Evolutionary conservation across 2,329 filamentous ascomycete genomes (phyloP), one percentile per base, ranked within the genome.

Genomic region (Seiridium cupressi): DNA sequence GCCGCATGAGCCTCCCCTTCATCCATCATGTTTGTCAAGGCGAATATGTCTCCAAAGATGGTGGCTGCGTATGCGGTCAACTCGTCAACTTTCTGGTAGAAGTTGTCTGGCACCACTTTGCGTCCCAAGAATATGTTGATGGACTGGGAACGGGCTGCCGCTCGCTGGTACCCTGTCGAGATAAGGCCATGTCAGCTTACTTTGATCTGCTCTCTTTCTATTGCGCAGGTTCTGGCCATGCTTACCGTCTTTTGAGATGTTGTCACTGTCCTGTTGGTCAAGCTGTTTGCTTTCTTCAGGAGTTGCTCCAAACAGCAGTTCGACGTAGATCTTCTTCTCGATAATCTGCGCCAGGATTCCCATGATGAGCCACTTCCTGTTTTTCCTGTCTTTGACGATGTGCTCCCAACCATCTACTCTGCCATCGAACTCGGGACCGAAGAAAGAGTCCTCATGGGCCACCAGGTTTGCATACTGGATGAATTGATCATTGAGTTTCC

Each of bases 241-340:
- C 72, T 65, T 54, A 76, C 74, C 76, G 60, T 77, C 74, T 18
- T 66, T 51, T 1, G 64, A n/a, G 9, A 74, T 11, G 55, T 67
- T 72, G n/a, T 63, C 62, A 34, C 60, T 10, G 57, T 78, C 76
- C 36, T 71, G 65, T 9, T 66, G 63, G 2, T 67, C 60, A 31
- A 80, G 64, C 55, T 72, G 68, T 0, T 58, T 36, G 51, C 63
- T 63, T 59, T 70, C 66, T 2, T n/a, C 3, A 3, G 65, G n/a
- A 2, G 62, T 63, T 4, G 72, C 76, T 36, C 78, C 77, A 60
- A 79, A 79, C 1, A 80, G 63, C 46, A 79, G 65, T 44, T 72
- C 68, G 44, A 70, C 70, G 59, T 76, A 77, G 35, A 79, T 74
- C 18, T 70, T 68, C 61, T 69, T 72, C 61, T 79, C 71, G 55